phyloP scores from a whole-genome alignment of 441 rosid species.

The Macaranga tanarius region DNA sequence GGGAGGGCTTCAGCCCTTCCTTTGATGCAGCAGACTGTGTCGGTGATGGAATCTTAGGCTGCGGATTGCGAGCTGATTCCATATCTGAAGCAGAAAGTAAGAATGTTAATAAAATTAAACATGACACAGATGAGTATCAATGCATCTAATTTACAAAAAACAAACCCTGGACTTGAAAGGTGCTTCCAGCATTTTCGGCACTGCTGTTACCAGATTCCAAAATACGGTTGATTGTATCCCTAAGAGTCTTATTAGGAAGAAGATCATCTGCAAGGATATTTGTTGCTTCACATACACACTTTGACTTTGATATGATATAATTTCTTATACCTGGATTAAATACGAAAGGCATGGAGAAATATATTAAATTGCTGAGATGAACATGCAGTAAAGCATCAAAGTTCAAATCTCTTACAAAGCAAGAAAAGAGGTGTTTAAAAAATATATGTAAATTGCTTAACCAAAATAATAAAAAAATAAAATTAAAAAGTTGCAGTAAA shows the following conservation, averaged over 20 bases:
- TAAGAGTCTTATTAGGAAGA: conserved; percentile 91
- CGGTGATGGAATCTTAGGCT: conserved; percentile 78
- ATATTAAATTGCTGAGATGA: not conserved
- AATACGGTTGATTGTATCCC: conserved; percentile 94
- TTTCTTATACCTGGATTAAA: conserved; percentile 80
- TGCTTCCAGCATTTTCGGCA: conserved; percentile 84
- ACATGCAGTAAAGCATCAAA: not conserved
- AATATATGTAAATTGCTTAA: not conserved
- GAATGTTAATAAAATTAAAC: conserved; percentile 11
- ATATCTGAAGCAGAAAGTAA: conserved; percentile 50
- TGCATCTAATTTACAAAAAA: not conserved
- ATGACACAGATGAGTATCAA: not conserved
- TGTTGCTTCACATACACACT: conserved; percentile 89
- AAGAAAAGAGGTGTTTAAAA: not conserved
- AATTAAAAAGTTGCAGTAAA: not conserved
- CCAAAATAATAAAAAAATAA: not conserved
- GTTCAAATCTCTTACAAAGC: not conserved
- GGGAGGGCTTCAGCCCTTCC: conserved; percentile 56
- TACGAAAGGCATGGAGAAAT: conserved; percentile 5
- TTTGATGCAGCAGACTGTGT: conserved; percentile 79
- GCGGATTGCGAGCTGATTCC: conserved; percentile 89
- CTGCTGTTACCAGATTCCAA: conserved; percentile 94
- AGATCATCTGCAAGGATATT: conserved; percentile 95
- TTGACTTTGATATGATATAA: conserved; percentile 70
- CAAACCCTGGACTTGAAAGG: conserved; percentile 87